Conservation (phyloP, 495 filamentous ascomycete species). For the Lasiosphaeria ovina region DNA sequence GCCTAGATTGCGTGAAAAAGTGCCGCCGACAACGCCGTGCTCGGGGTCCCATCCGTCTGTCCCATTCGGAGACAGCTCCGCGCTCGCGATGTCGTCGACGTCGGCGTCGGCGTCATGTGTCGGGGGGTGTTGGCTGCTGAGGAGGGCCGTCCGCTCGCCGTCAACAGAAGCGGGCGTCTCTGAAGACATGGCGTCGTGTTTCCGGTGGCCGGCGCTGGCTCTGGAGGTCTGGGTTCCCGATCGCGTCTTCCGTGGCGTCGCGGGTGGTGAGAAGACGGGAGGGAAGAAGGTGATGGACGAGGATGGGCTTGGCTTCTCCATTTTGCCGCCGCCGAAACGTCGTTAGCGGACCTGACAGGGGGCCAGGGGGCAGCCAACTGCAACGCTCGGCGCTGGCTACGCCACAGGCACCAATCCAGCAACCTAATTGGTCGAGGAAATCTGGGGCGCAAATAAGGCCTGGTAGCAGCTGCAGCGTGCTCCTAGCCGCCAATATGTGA, state of each 20-base stretch:
- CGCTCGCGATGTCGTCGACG: neutral
- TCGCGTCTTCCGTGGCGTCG: neutral
- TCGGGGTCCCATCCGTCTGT: neutral
- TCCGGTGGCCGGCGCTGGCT: neutral
- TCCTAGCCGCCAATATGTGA: too few relatives aligned
- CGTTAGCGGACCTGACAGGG: neutral
- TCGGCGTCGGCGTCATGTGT: neutral
- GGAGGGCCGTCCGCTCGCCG: neutral
- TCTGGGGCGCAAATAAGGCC: too few relatives aligned
- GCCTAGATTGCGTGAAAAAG: slow-evolving; percentile 48
- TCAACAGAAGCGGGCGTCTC: neutral
- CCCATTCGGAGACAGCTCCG: neutral
- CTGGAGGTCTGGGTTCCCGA: neutral
- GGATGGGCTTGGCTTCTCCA: neutral
- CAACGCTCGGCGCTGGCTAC: too few relatives aligned
- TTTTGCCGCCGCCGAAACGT: neutral
- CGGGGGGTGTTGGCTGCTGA: neutral
- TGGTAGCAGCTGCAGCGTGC: too few relatives aligned
- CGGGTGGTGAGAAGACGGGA: neutral
- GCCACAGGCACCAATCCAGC: too few relatives aligned
- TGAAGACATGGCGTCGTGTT: neutral
- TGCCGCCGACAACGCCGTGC: slow-evolving; percentile 17
- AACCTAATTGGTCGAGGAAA: too few relatives aligned
- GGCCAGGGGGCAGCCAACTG: neutral
- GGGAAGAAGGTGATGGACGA: slow-evolving; percentile 4